Evolutionary conservation across 139 green algal genomes (phyloP).

Genomic region (Tetratostichococcus sp.): DNA sequence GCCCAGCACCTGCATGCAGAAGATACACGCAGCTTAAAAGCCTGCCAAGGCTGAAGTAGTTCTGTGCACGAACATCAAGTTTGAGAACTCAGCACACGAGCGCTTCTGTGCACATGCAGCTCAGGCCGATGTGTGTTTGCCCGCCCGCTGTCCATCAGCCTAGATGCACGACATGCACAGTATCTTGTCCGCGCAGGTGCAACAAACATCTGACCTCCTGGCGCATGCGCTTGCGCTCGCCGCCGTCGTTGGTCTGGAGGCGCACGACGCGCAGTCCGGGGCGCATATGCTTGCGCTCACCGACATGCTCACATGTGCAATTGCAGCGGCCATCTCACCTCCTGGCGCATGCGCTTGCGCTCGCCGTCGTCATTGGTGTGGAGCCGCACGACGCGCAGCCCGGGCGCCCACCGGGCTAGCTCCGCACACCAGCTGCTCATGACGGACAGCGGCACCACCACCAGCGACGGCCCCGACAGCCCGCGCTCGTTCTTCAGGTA

Average conservation of each 20-base stretch:
- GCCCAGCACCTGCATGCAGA: constrained; percentile 34
- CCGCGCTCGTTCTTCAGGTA: constrained; percentile 28
- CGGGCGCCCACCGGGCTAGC: constrained; percentile 45
- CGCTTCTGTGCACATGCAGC: no score
- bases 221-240: constrained; percentile 44
- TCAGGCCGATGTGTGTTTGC: no score
- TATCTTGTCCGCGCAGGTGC: no score
- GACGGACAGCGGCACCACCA: constrained; percentile 42
- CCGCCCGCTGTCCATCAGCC: no score
- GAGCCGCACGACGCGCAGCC: constrained; percentile 50
- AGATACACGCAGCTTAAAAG: no score
- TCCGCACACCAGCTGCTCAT: constrained; percentile 30
- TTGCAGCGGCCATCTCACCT: constrained; percentile 10
- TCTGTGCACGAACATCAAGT: no score
- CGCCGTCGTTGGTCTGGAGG: constrained; percentile 41
- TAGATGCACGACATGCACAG: no score
- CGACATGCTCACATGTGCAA: no score
- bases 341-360: constrained; percentile 37
- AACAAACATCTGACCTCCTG: constrained; percentile 16
- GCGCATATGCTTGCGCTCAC: no score
- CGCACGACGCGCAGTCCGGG: constrained; percentile 53
- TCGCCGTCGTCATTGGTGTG: constrained; percentile 43
- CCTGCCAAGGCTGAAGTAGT: no score
- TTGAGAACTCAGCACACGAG: no score
- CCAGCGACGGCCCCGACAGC: constrained; percentile 31